Base-by-base conservation (phyloP, 495 filamentous ascomycete species). In the Tuber umbilicatum region DNA sequence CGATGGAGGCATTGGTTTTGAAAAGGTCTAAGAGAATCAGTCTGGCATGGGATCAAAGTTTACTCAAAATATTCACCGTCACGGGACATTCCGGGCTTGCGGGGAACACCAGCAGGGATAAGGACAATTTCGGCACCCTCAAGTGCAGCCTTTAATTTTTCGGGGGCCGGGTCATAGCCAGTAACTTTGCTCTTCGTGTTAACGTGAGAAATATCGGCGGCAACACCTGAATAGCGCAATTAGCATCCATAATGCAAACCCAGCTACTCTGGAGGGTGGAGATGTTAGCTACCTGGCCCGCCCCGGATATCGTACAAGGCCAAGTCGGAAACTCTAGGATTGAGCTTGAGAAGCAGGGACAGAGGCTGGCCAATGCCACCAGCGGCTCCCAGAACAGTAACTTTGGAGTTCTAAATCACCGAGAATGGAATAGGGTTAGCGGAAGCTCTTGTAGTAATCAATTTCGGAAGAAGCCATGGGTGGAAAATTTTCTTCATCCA, bases 1-100 rank as follows among this genome's bases (percentile, higher is more conserved):
- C 95, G 83, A 99, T 99, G 79, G 93, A 97, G 85, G 96, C 95
- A 85, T 99, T 99, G 88, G 94, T 99, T 88, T 99, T 99, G 92
- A 99, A 99, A 73, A 99, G 92, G 83, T 99, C 94, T 90, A 31
- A 72, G 73, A 6, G 70, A 43, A n/a, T 76, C 10, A 41, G 70
- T 37, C 40, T 41, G 21, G 21, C 35, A 73, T n/a, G 27, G 21
- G 38, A 71, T 67, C 50, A 10, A 47, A 17, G 55, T 70, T 47
- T 43, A 31, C 27, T 35, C 55, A 47, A 27, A 50, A 55, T 43
- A 14, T 81, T 42, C 86, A 90, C 89, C 91, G 86, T 98, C 95
- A 87, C 95, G 93, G 86, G 92, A 96, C 95, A 99, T 99, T 86
- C 95, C 95, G 83, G 95, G 95, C 89, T 99, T 99, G 87, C 95